A percentile compares a stretch with the other conserved stretches of the same genome.
These are phyloP conservation scores for Puccinia coronata DNA, from an alignment of 1,284 basidiomycete genomes.

Conservation along the genomic window DNA sequence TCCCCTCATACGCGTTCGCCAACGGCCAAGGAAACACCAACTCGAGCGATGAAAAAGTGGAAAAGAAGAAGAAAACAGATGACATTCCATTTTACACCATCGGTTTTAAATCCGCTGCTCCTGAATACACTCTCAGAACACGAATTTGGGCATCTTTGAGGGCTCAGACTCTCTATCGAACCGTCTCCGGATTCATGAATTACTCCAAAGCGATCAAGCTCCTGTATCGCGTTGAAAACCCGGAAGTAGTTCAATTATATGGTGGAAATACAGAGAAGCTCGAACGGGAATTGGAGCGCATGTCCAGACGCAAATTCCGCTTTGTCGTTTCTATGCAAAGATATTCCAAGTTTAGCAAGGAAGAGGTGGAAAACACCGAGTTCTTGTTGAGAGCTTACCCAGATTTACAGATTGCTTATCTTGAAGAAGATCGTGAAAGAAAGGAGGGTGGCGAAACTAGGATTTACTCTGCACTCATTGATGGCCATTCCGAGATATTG, in stretches of 20 bases:
- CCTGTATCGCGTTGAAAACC: slow-evolving; percentile 98
- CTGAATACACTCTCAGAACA: slow-evolving; percentile 96
- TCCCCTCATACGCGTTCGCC: slow-evolving; percentile 65
- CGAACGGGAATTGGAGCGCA: slow-evolving; percentile 93
- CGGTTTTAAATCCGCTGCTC: slow-evolving; percentile 97
- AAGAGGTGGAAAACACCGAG: slow-evolving; percentile 98
- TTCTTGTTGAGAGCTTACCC: slow-evolving; percentile 98
- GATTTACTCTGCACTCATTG: slow-evolving; percentile 93
- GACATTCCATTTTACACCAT: slow-evolving; percentile 98
- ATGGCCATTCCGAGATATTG: slow-evolving; percentile 94
- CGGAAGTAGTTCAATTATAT: slow-evolving; percentile 93
- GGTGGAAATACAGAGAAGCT: slow-evolving; percentile 97
- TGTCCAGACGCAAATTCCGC: slow-evolving; percentile 98
- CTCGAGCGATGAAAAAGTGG: slow-evolving; percentile 73
- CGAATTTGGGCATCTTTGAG: slow-evolving; percentile 98
- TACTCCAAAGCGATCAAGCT: slow-evolving; percentile 99
- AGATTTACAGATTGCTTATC: slow-evolving; percentile 95
- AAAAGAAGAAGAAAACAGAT: slow-evolving; percentile 72
- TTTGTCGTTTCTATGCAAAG: slow-evolving; percentile 99
- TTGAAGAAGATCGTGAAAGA: slow-evolving; percentile 86
- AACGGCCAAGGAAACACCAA: slow-evolving; percentile 51
- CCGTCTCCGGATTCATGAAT: slow-evolving; percentile 99
- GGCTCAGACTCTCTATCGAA: slow-evolving; percentile 96
- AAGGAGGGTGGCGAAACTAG: slow-evolving; percentile 94
- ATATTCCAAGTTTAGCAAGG: slow-evolving; percentile 99